Percentiles rank a stretch among this genome's conserved stretches.
Conservation (phyloP, 2,329 filamentous ascomycete genomes). For the Aspergillus transmontanensis region DNA sequence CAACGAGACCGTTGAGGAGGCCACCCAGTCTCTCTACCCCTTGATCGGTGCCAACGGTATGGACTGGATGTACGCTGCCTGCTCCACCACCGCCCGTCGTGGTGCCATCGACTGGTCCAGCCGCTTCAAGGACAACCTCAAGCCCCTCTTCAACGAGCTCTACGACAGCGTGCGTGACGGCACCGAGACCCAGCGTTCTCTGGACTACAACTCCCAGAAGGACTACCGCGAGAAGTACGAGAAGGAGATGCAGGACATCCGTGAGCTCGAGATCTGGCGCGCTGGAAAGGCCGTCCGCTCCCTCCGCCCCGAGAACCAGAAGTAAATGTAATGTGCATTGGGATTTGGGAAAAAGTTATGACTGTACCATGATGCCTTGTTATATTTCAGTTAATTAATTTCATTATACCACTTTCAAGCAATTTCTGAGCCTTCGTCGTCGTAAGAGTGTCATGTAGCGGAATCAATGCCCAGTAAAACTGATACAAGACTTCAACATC, state of each 20-base stretch:
- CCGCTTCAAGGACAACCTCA: conserved; percentile 96
- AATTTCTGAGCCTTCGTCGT: not conserved
- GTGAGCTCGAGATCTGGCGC: conserved; percentile 97
- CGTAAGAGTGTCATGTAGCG: not conserved
- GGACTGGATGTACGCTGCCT: conserved; percentile 99
- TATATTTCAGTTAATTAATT: conserved; percentile 22
- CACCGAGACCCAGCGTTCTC: conserved; percentile 90
- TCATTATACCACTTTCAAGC: not conserved
- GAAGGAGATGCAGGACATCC: conserved; percentile 98
- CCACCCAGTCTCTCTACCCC: conserved; percentile 96
- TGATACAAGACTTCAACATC: not conserved
- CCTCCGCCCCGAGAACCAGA: conserved; percentile 85
- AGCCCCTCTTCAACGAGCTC: conserved; percentile 97
- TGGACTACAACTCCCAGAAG: conserved; percentile 93
- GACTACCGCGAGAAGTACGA: conserved; percentile 98
- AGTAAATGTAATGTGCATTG: conserved; percentile 54
- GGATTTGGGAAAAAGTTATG: conserved; percentile 37
- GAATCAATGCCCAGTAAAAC: not conserved
- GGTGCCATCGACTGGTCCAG: conserved; percentile 99
- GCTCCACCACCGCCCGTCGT: conserved; percentile 96
- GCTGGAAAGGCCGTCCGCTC: conserved; percentile 93
- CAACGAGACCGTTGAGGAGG: conserved; percentile 99
- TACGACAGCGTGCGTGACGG: conserved; percentile 92
- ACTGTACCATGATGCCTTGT: conserved; percentile 38
- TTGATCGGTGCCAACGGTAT: conserved; percentile 97